Evolutionary conservation across 2,329 filamentous ascomycete species (phyloP).

Genomic region (Penicillium brasilianum): DNA sequence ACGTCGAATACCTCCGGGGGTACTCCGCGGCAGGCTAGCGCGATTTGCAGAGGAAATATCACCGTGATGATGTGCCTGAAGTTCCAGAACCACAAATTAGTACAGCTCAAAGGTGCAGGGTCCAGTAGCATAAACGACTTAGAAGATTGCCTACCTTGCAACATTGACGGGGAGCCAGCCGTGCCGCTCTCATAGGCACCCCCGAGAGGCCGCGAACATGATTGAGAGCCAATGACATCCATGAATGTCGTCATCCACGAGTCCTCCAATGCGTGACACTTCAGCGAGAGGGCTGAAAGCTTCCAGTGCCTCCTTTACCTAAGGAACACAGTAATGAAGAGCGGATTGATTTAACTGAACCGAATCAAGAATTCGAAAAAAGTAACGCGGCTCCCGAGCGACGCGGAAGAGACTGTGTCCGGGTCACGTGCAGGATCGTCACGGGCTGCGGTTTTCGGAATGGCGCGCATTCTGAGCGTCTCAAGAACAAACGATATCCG

Average conservation of each 20-base stretch:
- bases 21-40: slow-evolving; percentile 6
- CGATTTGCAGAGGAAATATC: neutral
- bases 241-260: slow-evolving; percentile 42
- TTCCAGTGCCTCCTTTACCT: slow-evolving; percentile 6
- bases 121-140: neutral
- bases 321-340: neutral
- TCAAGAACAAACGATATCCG: slow-evolving; percentile 31
- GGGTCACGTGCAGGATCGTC: slow-evolving; percentile 42
- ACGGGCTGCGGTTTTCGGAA: slow-evolving; percentile 39
- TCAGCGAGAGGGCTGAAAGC: slow-evolving; percentile 19
- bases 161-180: slow-evolving; percentile 33
- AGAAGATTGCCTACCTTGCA: slow-evolving; percentile 22
- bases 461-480: slow-evolving; percentile 36
- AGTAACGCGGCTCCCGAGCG: slow-evolving; percentile 7
- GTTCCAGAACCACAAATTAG: neutral
- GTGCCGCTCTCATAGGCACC: slow-evolving; percentile 43
- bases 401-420: slow-evolving; percentile 33
- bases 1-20: slow-evolving; percentile 12
- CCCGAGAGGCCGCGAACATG: slow-evolving; percentile 45
- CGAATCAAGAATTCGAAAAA: slow-evolving; percentile 7
- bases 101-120: neutral
- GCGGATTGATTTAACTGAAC: neutral
- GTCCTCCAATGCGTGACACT: slow-evolving; percentile 20
- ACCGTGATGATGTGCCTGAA: neutral
- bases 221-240: slow-evolving; percentile 50